Evolutionary conservation across 2,329 filamentous ascomycete genomes (phyloP).

Genomic region (Penicillium brasilianum): DNA sequence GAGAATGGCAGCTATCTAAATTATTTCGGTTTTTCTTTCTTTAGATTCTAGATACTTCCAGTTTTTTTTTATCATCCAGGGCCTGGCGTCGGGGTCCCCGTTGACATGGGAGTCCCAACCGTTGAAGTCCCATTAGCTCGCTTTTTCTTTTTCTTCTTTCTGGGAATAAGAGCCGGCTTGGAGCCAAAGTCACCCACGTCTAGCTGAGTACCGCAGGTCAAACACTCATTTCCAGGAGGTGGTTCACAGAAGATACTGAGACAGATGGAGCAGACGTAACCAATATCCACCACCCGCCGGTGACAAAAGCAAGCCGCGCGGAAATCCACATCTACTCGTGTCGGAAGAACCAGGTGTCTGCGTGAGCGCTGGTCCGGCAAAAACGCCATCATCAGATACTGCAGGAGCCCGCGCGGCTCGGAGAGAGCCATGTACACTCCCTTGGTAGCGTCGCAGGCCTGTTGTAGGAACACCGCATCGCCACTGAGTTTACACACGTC

Average conservation of each 20-base stretch:
- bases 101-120: constrained; percentile 66
- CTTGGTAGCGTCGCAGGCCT: constrained; percentile 76
- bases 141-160: constrained; percentile 79
- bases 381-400: constrained; percentile 95
- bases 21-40: neutral
- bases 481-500: constrained; percentile 88
- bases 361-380: constrained; percentile 71
- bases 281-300: constrained; percentile 84
- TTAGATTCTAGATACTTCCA: neutral
- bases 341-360: constrained; percentile 73
- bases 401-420: constrained; percentile 73
- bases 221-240: constrained; percentile 68
- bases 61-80: constrained; percentile 30
- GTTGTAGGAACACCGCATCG: constrained; percentile 89
- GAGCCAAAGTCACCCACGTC: constrained; percentile 76
- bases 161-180: constrained; percentile 75
- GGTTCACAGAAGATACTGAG: constrained; percentile 87
- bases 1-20: constrained; percentile 6
- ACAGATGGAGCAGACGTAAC: constrained; percentile 95
- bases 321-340: constrained; percentile 88
- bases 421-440: constrained; percentile 71
- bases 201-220: constrained; percentile 82
- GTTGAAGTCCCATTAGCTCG: constrained; percentile 51
- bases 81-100: constrained; percentile 44
- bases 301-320: constrained; percentile 99